Evolutionary conservation across 805 yeast species (phyloP), one percentile per base, ranked within the genome.

Genomic region (Pichia nakasei): DNA sequence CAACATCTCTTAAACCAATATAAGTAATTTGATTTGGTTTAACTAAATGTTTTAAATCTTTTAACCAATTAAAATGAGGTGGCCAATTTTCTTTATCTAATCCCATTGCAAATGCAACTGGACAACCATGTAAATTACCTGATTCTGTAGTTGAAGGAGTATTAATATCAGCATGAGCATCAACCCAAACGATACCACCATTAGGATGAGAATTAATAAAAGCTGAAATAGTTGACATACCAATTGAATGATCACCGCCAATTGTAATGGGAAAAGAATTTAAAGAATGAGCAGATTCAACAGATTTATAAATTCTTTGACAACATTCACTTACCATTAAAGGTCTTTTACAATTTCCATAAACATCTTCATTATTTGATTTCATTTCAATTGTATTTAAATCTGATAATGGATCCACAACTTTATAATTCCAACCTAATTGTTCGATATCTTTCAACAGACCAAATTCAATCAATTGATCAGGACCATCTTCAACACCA

Each of bases 191-290:
- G 34, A 91, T 70, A 56, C 95, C 88, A 22, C 95, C 87, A 53
- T 89, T 87, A 18, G 96, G 96, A 60, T 82, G 70, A 51, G 76
- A 74, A 17, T 76, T 77, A 49, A 87, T 71, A 27, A 89, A 85
- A 3, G 94, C 97, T 26, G 86, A 72, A 31, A 91, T 82, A 9
- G 97, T 88, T 40, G 95, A 95, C 56, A 91, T 87, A 41, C 95
- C 97, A 52, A 91, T 83, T 9, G 96, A 87, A 63, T 91, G 98
- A 65, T 91, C 98, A 43, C 98, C 98, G 41, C 98, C 98, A 42
- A 91, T 62, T 2, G 96, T 87, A 43, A 91, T 66, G 8, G 96
- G 93, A 46, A 93, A 70, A 15, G 70, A 66, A 26, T 69, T 59
- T 19, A 68, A 66, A 17, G 59, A 50, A 29, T 82, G 72, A 2